These are phyloP conservation scores for Nannochloropsis limnetica DNA, from an alignment of 352 stramenopile species.

Conservation along the genomic window DNA sequence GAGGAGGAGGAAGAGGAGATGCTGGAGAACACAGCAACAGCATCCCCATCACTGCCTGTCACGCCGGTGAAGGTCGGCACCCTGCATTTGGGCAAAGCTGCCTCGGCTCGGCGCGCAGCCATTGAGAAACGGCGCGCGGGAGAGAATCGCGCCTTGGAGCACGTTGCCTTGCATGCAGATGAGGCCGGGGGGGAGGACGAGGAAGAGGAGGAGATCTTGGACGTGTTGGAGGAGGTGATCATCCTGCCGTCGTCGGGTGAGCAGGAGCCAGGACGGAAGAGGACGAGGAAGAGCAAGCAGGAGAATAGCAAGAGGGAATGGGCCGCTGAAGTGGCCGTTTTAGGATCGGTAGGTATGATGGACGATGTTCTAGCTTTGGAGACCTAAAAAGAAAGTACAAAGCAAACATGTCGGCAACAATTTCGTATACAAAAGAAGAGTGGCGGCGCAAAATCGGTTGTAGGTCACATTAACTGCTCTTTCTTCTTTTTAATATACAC, in stretches of 20 bases:
- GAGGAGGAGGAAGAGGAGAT: neutral
- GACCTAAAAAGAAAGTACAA: neutral
- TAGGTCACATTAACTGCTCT: no score
- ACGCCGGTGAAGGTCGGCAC: conserved; percentile 48
- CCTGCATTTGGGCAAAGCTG: conserved; percentile 41
- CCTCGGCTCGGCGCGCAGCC: conserved; percentile 55
- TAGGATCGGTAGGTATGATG: neutral
- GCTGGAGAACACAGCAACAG: neutral
- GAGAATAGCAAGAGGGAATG: neutral
- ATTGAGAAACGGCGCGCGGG: conserved; percentile 55
- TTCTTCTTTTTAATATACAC: neutral
- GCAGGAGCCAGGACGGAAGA: neutral
- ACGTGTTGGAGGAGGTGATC: conserved; percentile 1
- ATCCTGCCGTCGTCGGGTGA: neutral
- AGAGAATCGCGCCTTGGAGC: conserved; percentile 58
- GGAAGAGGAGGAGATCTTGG: neutral
- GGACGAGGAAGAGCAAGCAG: neutral
- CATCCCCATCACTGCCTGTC: conserved; percentile 35
- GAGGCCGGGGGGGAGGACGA: conserved; percentile 44
- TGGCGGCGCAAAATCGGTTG: neutral
- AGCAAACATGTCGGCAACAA: neutral
- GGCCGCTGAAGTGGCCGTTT: neutral
- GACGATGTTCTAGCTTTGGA: neutral
- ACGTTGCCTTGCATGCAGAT: conserved; percentile 56
- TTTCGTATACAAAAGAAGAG: neutral